phyloP scores from a whole-genome alignment of 805 yeast genomes.

The Helenozyma baotianmanensis region DNA sequence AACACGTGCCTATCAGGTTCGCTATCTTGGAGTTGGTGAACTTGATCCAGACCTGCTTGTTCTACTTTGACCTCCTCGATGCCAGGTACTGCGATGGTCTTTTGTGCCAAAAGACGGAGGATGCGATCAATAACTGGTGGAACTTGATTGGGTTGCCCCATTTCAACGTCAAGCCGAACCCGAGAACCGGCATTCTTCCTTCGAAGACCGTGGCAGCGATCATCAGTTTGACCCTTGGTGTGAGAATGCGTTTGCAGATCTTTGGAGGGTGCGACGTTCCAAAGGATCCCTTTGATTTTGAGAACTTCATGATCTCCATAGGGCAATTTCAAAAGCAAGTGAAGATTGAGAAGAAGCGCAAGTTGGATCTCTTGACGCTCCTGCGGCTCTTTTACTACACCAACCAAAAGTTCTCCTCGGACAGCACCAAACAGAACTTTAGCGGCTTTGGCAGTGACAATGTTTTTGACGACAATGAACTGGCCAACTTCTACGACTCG shows the following conservation, averaged over 20 bases:
- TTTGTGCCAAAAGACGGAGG: constrained; percentile 71
- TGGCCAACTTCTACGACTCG: neutral
- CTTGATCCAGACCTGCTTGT: constrained; percentile 68
- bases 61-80: constrained; percentile 70
- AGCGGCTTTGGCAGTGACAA: constrained; percentile 10
- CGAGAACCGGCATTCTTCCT: constrained; percentile 53
- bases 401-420: constrained; percentile 27
- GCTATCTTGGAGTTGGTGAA: constrained; percentile 74
- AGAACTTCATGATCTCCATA: constrained; percentile 61
- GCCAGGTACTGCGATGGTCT: constrained; percentile 78
- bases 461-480: constrained; percentile 8
- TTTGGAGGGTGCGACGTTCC: constrained; percentile 48
- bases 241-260: constrained; percentile 53
- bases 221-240: constrained; percentile 68
- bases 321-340: constrained; percentile 74
- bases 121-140: constrained; percentile 82
- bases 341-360: constrained; percentile 46
- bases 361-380: constrained; percentile 55
- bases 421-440: constrained; percentile 12
- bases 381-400: constrained; percentile 31
- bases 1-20: constrained; percentile 50
- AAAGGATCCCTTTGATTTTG: constrained; percentile 80
- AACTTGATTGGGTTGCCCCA: constrained; percentile 55
- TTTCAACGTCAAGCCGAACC: constrained; percentile 36
- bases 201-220: constrained; percentile 74